Evolutionary conservation across 106 monocot genomes (phyloP).

Genomic region (Platanthera zijinensis): DNA sequence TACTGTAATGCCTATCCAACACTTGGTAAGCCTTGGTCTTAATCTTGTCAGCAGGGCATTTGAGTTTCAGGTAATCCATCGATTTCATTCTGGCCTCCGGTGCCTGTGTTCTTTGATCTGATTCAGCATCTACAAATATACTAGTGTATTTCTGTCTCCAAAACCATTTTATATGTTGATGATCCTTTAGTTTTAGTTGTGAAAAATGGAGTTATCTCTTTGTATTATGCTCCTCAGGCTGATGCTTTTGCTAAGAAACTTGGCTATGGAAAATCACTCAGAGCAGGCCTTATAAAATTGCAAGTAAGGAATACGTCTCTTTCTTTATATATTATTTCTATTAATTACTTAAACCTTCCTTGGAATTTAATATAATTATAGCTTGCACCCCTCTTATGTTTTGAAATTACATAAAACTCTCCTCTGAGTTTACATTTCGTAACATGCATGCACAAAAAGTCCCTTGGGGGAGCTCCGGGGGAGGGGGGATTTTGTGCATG

Average conservation of each 20-base stretch:
- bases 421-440: too few species aligned
- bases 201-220: background rate
- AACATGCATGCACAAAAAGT: too few species aligned
- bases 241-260: slow-evolving; percentile 96
- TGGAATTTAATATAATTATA: too few species aligned
- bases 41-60: slow-evolving; percentile 92
- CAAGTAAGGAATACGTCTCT: slow-evolving; percentile 38
- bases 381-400: too few species aligned
- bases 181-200: background rate
- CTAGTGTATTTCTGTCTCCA: too few species aligned
- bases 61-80: slow-evolving; percentile 79
- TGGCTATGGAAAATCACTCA: slow-evolving; percentile 55
- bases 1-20: slow-evolving; percentile 81
- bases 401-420: too few species aligned
- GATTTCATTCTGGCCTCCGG: background rate
- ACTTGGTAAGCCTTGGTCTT: slow-evolving; percentile 75
- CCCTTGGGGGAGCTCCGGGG: too few species aligned
- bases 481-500: too few species aligned
- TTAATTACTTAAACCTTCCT: background rate
- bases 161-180: background rate
- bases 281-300: slow-evolving; percentile 74
- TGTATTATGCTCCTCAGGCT: slow-evolving; percentile 45
- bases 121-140: too few species aligned
- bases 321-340: background rate
- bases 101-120: background rate